Conservation (phyloP, 805 yeast genomes). For the Cyberlindnera veronae region DNA sequence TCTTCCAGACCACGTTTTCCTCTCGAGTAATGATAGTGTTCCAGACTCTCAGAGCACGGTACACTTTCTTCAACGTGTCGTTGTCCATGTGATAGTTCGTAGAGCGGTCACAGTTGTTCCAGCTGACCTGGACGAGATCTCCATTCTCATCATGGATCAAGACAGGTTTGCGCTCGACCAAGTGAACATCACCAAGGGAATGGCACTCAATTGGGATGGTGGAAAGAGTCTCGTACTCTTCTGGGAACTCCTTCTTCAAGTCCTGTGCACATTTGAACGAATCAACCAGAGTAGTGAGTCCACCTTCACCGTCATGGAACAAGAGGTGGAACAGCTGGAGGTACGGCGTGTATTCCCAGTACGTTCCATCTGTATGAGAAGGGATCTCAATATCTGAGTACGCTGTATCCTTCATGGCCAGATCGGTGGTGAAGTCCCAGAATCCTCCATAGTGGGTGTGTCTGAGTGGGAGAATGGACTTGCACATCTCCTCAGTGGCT, state of each 20-base stretch:
- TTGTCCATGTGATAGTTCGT: slow-evolving; percentile 40
- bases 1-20: slow-evolving; percentile 50
- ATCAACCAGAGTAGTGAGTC: slow-evolving; percentile 64
- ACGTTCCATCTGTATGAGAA: slow-evolving; percentile 71
- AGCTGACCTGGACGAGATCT: slow-evolving; percentile 56
- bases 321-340: slow-evolving; percentile 65
- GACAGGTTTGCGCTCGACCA: slow-evolving; percentile 61
- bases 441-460: slow-evolving; percentile 79
- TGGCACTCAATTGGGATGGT: slow-evolving; percentile 59
- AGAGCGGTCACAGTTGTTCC: slow-evolving; percentile 72
- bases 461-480: slow-evolving; percentile 54
- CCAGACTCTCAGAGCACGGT: slow-evolving; percentile 58
- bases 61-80: slow-evolving; percentile 46
- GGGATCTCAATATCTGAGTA: slow-evolving; percentile 64
- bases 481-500: slow-evolving; percentile 54
- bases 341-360: slow-evolving; percentile 72
- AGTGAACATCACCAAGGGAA: slow-evolving; percentile 70
- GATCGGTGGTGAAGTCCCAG: slow-evolving; percentile 73
- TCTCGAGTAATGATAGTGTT: slow-evolving; percentile 44
- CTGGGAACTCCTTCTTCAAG: slow-evolving; percentile 45
- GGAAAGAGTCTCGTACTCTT: slow-evolving; percentile 47
- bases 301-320: slow-evolving; percentile 63
- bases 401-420: slow-evolving; percentile 67
- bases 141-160: slow-evolving; percentile 51
- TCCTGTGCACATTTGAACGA: slow-evolving; percentile 58